A percentile compares a stretch with the other conserved stretches of the same genome.
Evolutionary conservation across 225 moss, liverwort and hornwort species (phyloP).

Genomic region (Anthoceros angustus): DNA sequence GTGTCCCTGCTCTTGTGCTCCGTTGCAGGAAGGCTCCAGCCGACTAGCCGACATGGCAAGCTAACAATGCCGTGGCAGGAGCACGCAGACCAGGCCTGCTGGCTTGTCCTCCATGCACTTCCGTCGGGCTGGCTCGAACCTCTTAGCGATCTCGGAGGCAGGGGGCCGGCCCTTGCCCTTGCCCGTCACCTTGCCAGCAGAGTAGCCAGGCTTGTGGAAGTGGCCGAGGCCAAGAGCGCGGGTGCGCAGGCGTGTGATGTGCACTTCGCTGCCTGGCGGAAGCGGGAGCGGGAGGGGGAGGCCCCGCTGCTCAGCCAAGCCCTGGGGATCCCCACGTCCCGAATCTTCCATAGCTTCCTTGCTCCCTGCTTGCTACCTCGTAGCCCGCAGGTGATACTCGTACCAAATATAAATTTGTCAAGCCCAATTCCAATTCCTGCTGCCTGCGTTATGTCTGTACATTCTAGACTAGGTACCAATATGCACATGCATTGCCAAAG

Average conservation of each 20-base stretch:
- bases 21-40: neutral
- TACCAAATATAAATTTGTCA: too few relatives aligned
- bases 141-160: neutral
- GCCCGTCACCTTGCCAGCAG: neutral
- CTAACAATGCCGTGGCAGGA: neutral
- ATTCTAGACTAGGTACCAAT: too few relatives aligned
- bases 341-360: too few relatives aligned
- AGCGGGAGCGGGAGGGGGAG: too few relatives aligned
- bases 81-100: neutral
- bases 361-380: too few relatives aligned
- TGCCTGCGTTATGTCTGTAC: too few relatives aligned
- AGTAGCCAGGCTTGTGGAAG: neutral
- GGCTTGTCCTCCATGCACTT: neutral
- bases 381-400: too few relatives aligned
- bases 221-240: neutral
- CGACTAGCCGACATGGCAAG: neutral
- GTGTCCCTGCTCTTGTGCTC: too few relatives aligned
- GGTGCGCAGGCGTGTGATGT: neutral
- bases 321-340: too few relatives aligned
- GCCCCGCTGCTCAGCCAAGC: too few relatives aligned
- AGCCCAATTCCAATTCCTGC: too few relatives aligned
- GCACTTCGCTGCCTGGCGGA: neutral
- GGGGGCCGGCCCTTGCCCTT: neutral
- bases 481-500: too few relatives aligned
- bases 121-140: conserved; percentile 5